Base-by-base conservation (phyloP, 805 yeast species). In the Saccharomyces eubayanus region DNA sequence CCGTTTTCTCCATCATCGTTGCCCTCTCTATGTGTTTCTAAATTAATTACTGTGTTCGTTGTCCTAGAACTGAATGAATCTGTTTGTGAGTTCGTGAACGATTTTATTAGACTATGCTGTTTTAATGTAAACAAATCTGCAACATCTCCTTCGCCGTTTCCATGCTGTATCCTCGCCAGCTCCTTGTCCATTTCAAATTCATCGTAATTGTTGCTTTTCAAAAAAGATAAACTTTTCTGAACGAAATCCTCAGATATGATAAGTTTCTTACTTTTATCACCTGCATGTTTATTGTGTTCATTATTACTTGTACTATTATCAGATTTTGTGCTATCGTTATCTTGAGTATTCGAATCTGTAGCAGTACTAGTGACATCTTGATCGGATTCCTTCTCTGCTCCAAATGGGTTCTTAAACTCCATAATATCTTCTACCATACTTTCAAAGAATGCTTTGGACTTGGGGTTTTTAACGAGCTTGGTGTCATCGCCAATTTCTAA, bases 381-480 rank as follows among this genome's bases (percentile, higher is more conserved):
- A 9, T 65, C 70, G 24, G 66, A 58, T 1, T 53, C 62, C 28
- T 62, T 69, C 10, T 54, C 59, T 12, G 65, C 68, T 20, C 67
- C 66, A 46, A 72, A 63, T 9, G 73, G 72, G 28, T 65, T 64
- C 50, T 61, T 67, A 6, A 58, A 55, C 27, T 64, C 71, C n/a
- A 61, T 57, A 1, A 70, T 62, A 47, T 76, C 79, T 27, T 80
- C 85, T 21, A 82, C 76, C 53, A 83, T 81, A 20, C 85, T 75
- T 40, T 80, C 81, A 63, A 83, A 86, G 61, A 87, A 87, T 0
- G 92, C 88, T 59, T 77, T 75, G 2, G 87, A 73, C 59, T 77
- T 83, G 12, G 80, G 79, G 59, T 80, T 79, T 51, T 78, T 76
- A 0, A 81, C 71, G 51, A 81, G 60, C 40, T 68, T 71, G 51